Evolutionary conservation across 768 basidiomycete species (phyloP).

Genomic region (Leccinum aurantiacum): DNA sequence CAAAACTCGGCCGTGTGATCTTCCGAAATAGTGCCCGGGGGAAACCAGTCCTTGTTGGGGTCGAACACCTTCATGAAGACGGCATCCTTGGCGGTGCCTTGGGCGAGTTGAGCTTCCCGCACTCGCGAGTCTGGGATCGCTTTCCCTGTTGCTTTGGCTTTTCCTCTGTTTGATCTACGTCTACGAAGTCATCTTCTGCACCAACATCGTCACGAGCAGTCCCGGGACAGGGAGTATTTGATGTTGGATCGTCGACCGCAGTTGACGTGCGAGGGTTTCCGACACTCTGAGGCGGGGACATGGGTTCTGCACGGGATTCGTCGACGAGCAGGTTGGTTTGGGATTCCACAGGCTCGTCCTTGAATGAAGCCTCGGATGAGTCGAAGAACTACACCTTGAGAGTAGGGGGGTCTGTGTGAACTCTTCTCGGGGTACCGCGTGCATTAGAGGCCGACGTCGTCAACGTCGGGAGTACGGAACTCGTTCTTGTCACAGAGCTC

Average conservation of each 20-base stretch:
- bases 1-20: slow-evolving; percentile 93
- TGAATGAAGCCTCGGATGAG: slow-evolving; percentile 40
- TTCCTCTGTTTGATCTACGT: slow-evolving; percentile 31
- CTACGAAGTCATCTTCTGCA: slow-evolving; percentile 7
- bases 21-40: slow-evolving; percentile 54
- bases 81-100: slow-evolving; percentile 40
- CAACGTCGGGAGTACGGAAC: slow-evolving; percentile 61
- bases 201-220: slow-evolving; percentile 4
- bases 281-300: not conserved
- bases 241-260: no score
- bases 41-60: slow-evolving; percentile 63
- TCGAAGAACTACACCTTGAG: slow-evolving; percentile 43
- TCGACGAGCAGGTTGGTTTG: not conserved
- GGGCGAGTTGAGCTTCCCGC: slow-evolving; percentile 50
- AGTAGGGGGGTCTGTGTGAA: slow-evolving; percentile 42
- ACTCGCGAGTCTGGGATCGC: slow-evolving; percentile 42
- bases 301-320: slow-evolving; percentile 1
- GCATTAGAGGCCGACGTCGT: slow-evolving; percentile 62
- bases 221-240: no score
- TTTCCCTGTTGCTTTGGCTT: slow-evolving; percentile 32
- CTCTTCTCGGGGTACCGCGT: slow-evolving; percentile 40
- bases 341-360: slow-evolving; percentile 43
- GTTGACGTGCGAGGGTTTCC: not conserved
- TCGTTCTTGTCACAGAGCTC: slow-evolving; percentile 74
- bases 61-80: slow-evolving; percentile 52